Conservation (phyloP, 108 stramenopile species). For the Pinguiococcus pyrenoidosus region DNA sequence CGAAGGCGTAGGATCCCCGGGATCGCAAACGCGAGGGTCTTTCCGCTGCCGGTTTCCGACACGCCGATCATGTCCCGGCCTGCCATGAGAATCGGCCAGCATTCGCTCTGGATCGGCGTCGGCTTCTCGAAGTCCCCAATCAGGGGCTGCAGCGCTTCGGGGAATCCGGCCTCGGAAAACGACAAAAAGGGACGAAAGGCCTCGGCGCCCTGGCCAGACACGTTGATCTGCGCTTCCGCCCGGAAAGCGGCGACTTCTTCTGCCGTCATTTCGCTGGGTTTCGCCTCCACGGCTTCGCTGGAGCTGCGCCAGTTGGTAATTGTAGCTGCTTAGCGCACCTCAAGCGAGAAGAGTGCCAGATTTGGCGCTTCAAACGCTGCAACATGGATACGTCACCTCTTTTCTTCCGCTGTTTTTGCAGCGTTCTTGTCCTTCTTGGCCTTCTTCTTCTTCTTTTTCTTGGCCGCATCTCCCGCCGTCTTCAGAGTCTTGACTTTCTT, state of each 20-base stretch:
- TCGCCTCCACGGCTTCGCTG: slow-evolving; percentile 1
- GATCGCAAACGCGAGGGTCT: slow-evolving; percentile 85
- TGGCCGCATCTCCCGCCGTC: neutral
- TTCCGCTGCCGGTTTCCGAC: slow-evolving; percentile 92
- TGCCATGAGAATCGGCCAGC: slow-evolving; percentile 62
- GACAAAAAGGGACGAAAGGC: slow-evolving; percentile 19
- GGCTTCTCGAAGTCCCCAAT: slow-evolving; percentile 61
- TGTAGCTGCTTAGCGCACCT: slow-evolving; percentile 1
- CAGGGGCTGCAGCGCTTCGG: slow-evolving; percentile 32
- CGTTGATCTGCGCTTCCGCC: slow-evolving; percentile 60
- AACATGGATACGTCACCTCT: slow-evolving; percentile 15
- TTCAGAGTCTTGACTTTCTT: neutral
- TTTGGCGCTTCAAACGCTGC: slow-evolving; percentile 18
- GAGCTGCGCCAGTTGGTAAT: neutral
- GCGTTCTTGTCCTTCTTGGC: slow-evolving; percentile 24
- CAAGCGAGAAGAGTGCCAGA: too few species aligned
- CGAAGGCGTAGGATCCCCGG: slow-evolving; percentile 68
- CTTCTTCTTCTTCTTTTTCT: slow-evolving; percentile 1
- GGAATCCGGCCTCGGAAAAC: slow-evolving; percentile 47
- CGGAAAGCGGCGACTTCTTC: slow-evolving; percentile 43
- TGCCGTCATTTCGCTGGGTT: slow-evolving; percentile 13
- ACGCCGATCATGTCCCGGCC: slow-evolving; percentile 77
- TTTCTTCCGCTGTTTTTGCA: slow-evolving; percentile 14
- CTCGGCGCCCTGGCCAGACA: slow-evolving; percentile 34
- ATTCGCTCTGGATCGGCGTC: slow-evolving; percentile 90